Evolutionary conservation across 805 yeast species (phyloP), one percentile per base, ranked within the genome.

Genomic region (Komagataella ulmi): DNA sequence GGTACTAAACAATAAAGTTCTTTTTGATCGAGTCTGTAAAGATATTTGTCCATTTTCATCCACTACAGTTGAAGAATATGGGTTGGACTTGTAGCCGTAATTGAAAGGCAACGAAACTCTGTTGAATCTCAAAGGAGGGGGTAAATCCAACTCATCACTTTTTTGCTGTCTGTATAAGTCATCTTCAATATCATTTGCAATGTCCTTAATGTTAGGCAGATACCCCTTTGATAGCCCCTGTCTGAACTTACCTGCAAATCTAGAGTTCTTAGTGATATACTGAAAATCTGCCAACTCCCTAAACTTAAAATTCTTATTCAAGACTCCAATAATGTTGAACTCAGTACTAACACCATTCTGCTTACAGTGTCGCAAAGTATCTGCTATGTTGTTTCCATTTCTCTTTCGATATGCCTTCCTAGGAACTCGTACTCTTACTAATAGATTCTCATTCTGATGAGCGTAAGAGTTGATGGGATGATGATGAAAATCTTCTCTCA

Each of bases 201-300:
- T 65, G 6, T 61, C 53, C 51, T 67, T 68, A 53, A 80, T 75
- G 30, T 68, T 61, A 2, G 61, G 61, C 21, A 73, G 63, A 55
- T 76, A 64, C 6, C 79, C 76, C 0, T 63, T 54, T 45, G 68
- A 68, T 3, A 81, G 57, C 1, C 81, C 69, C 1, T 58, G 52
- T 43, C 67, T 58, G 49, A 76, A 65, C 19, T 61, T 69, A 6
- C 64, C 55, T 1, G 76, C 72, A 54, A 81, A 76, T 1, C 69
- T 62, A 12, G 84, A 82, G 57, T 77, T 74, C 49, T 74, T 75
- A 10, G 88, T 77, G 36, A 77, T 69, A 56, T 78, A 76, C 63
- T 93, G 98, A 64, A 88, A 91, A 65, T 90, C 98, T 0, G 91
- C 82, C 74, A 89, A 78, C 56, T 86, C 88, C 57, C 96, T 76